Conservation (phyloP, 257 asterid species). For the Jacaranda copaia region DNA sequence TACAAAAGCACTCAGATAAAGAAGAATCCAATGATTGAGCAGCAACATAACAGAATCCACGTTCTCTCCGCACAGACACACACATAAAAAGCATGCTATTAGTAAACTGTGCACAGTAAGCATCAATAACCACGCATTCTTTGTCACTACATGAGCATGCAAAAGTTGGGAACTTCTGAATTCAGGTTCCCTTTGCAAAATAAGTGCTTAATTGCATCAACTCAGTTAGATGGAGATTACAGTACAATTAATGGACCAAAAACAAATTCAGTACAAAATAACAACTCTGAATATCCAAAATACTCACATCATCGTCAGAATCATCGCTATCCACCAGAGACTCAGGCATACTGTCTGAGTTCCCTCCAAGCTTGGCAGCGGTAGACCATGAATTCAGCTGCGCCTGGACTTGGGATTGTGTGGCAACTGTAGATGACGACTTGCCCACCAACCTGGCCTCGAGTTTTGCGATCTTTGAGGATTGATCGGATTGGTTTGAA, state of each 20-base stretch:
- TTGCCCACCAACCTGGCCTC: constrained; percentile 95
- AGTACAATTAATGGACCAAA: constrained; percentile 13
- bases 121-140: constrained; percentile 18
- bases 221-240: neutral
- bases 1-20: neutral
- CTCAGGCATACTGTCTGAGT: constrained; percentile 50
- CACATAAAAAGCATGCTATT: constrained; percentile 18
- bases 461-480: constrained; percentile 83
- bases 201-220: constrained; percentile 21
- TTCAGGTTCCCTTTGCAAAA: neutral
- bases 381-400: constrained; percentile 70
- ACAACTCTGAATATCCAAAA: constrained; percentile 25
- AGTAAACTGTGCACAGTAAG: constrained; percentile 22
- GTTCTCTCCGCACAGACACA: constrained; percentile 12
- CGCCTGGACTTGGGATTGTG: constrained; percentile 49
- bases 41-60: constrained; percentile 31
- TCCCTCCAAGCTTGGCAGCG: constrained; percentile 53
- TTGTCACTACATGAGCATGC: constrained; percentile 30
- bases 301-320: constrained; percentile 82
- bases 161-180: constrained; percentile 13
- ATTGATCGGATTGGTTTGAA: constrained; percentile 90
- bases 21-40: constrained; percentile 15
- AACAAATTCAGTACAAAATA: constrained; percentile 2
- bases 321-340: constrained; percentile 69
- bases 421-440: constrained; percentile 57